These are phyloP conservation scores for Penicillium maclennaniae DNA, from an alignment of 495 filamentous ascomycete genomes.

Conservation along the genomic window DNA sequence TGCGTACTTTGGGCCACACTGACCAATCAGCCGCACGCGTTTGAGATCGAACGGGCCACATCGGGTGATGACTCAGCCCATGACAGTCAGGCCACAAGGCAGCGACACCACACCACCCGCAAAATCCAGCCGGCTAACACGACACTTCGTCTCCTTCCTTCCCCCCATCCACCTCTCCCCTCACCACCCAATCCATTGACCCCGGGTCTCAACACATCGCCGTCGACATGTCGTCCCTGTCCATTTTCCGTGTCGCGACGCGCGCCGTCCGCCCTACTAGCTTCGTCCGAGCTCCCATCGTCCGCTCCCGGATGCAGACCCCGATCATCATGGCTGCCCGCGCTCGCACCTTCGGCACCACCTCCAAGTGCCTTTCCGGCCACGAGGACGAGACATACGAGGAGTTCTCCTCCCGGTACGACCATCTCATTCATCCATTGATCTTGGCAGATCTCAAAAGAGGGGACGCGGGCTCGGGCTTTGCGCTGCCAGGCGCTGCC, in stretches of 20 bases:
- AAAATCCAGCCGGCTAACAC: slow-evolving; percentile 39
- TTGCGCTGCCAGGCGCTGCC: slow-evolving; percentile 7
- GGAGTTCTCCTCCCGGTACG: slow-evolving; percentile 98
- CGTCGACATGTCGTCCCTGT: slow-evolving; percentile 60
- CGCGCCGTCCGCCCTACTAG: slow-evolving; percentile 60
- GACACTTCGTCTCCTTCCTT: slow-evolving; percentile 35
- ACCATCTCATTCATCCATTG: slow-evolving; percentile 29
- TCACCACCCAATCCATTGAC: slow-evolving; percentile 18
- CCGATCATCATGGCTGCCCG: slow-evolving; percentile 48
- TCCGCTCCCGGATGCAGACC: slow-evolving; percentile 54
- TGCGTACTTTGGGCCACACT: slow-evolving; percentile 8
- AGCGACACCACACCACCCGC: slow-evolving; percentile 41
- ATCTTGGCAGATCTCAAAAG: slow-evolving; percentile 2
- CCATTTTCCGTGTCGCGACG: slow-evolving; percentile 66
- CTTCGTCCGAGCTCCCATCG: slow-evolving; percentile 55
- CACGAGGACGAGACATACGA: slow-evolving; percentile 94
- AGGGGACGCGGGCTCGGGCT: slow-evolving; percentile 2
- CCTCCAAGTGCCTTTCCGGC: slow-evolving; percentile 52
- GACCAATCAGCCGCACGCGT: slow-evolving; percentile 29
- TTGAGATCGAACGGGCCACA: slow-evolving; percentile 24
- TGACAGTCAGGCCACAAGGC: slow-evolving; percentile 24
- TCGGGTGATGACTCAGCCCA: slow-evolving; percentile 22
- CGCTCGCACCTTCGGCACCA: slow-evolving; percentile 65
- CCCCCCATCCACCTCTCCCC: slow-evolving; percentile 26
- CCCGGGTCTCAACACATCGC: slow-evolving; percentile 24